Base-by-base conservation (phyloP, 1,284 basidiomycete genomes). In the Ganoderma multipileum region DNA sequence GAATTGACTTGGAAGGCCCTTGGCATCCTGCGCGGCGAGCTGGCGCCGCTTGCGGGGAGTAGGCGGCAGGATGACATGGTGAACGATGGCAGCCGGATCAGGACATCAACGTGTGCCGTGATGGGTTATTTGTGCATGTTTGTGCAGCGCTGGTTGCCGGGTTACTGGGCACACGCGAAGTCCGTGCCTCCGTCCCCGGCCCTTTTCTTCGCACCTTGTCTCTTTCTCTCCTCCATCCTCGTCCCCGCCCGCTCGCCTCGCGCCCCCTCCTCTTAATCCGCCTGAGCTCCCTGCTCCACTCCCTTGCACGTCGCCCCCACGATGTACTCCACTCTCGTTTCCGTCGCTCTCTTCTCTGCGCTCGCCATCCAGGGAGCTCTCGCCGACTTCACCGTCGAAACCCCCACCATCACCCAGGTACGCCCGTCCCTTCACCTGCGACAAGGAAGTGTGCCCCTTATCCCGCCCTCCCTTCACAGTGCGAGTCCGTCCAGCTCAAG, bases 301-400 rank as follows among this genome's bases (percentile, higher is more conserved):
- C 76, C 76, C 72, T 73, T 67, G 62, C 71, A 71, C 68, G 65
- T 68, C 73, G 54, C 8, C 36, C 67, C 67, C 69, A 83, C 77
- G 76, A 94, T 94, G 92, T 90, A 89, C 86, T 82, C 88, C 82
- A 91, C 92, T 83, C 81, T 94, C 91, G 64, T 92, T 92, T 84
- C 85, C 70, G 79, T 87, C 81, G 84, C 89, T 79, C 86, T 93
- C 88, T 81, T 92, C 84, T 80, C 85, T 76, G 78, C 83, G 73
- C 80, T 89, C 78, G 84, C 85, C 78, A 76, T 87, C 77, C 83
- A 77, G 73, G 82, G 82, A 77, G 88, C 83, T 66, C 74, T 85
- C 64, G 89, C 91, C 60, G 82, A 81, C 11, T 85, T 92, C 74
- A 76, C 80, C 47, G 81, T 92, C 76, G 76, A 76, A 71, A 87